Base-by-base conservation (phyloP, 495 filamentous ascomycete species). In the Podospora conica region DNA sequence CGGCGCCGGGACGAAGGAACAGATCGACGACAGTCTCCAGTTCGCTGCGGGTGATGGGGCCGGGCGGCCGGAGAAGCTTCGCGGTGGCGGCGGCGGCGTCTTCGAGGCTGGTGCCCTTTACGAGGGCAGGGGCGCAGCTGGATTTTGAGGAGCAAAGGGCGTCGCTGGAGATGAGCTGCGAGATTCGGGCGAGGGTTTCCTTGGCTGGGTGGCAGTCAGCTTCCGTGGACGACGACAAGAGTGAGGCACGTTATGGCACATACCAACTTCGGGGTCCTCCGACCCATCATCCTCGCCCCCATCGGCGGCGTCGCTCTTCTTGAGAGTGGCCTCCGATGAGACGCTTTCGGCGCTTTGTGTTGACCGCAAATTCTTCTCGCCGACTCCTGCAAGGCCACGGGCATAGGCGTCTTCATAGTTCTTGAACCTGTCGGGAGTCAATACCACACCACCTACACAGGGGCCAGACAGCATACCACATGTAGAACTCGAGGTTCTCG, bases 401-500 rank as follows among this genome's bases (percentile, higher is more conserved):
- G 65, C 66, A 57, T 73, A 76, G 8, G 74, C 66, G 4, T 68
- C 61, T 64, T 80, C 77, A 48, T 78, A 80, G 71, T 78, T 79
- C 65, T 77, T 78, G 73, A 71, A 80, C 76, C 76, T 78, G 61
- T 2, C 18, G 8, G 48, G 27, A 15, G 27, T 48, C 1, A 28
- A 31, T 53, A 57, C 53, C 33, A 67, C 21, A 23, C 22, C 25
- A n/a, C 1, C 9, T 11, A 40, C 3, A 21, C 20, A 25, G 22
- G 55, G 55, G 54, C 12, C 4, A 18, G 28, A 48, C 15, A 22
- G 54, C 88, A 69, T 90, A 92, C 90, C 89, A 92, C 27, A 90
- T 85, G 71, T 92, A 91, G 54, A 90, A 89, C 72, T 91, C 87
- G 64, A 93, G 83, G 54, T 77, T 77, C 67, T 77, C 75, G 18